Evolutionary conservation across 192 early-diverging fungal species (phyloP).

Genomic region (Mortierella alpina): DNA sequence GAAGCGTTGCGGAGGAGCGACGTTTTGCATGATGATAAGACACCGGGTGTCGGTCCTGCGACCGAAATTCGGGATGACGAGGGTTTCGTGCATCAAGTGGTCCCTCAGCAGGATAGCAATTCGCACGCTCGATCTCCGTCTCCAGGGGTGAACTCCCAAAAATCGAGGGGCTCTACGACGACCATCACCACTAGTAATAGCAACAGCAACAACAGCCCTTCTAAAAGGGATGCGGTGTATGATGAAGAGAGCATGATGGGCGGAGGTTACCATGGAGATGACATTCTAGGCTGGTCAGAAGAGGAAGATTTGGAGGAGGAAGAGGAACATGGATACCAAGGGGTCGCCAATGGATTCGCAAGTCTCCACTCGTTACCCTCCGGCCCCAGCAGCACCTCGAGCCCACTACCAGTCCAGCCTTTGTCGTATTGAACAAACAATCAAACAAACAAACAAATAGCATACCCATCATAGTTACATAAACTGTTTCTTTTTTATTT

Average conservation of each 20-base stretch:
- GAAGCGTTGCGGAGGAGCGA: background rate
- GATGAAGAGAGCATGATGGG: slow-evolving; percentile 46
- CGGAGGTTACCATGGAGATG: slow-evolving; percentile 11
- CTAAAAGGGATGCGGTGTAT: slow-evolving; percentile 10
- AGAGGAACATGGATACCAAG: background rate
- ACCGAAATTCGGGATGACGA: slow-evolving; percentile 2
- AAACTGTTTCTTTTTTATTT: no score
- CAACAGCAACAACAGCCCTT: background rate
- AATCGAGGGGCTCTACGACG: no score
- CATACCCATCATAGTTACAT: no score
- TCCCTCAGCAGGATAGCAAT: slow-evolving; percentile 37
- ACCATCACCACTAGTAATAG: background rate
- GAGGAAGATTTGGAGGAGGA: background rate
- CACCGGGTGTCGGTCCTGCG: background rate
- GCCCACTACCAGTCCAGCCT: no score
- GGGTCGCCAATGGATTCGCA: no score
- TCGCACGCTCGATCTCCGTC: slow-evolving; percentile 20
- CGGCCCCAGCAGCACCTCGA: no score
- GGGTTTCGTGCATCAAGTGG: slow-evolving; percentile 9
- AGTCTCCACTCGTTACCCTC: no score
- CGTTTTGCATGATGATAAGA: background rate
- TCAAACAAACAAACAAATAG: no score
- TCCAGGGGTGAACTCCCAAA: no score
- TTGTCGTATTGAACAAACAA: no score
- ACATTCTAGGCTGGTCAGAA: slow-evolving; percentile 12